Percentiles rank a stretch among this genome's conserved stretches.
Conservation (phyloP, 2,329 filamentous ascomycete genomes). For the Orbilia ellipsospora region DNA sequence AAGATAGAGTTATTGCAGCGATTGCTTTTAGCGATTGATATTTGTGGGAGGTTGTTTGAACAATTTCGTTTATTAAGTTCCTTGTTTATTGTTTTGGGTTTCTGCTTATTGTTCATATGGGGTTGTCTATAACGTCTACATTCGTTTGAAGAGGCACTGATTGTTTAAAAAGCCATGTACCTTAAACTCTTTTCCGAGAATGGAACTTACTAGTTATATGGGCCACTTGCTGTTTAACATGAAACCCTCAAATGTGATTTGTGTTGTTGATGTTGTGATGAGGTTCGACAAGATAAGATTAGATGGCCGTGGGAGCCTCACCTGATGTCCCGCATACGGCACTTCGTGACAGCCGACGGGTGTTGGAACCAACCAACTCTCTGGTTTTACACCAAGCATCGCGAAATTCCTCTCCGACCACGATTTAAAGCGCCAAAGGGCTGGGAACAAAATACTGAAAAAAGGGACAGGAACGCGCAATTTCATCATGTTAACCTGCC, state of each 20-base stretch:
- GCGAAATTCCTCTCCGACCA: constrained; percentile 2
- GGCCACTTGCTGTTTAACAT: not conserved
- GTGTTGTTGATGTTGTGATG: constrained; percentile 46
- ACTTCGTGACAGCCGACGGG: constrained; percentile 10
- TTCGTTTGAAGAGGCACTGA: constrained; percentile 35
- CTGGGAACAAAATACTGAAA: not conserved
- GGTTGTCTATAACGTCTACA: not conserved
- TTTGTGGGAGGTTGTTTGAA: constrained; percentile 21
- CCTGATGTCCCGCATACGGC: constrained; percentile 25
- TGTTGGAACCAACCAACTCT: constrained; percentile 22
- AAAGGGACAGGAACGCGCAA: constrained; percentile 5
- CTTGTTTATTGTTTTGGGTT: not conserved
- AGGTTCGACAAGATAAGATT: constrained; percentile 52
- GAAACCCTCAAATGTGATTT: not conserved
- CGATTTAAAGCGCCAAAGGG: constrained; percentile 1
- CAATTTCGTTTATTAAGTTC: not conserved
- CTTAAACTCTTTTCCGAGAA: constrained; percentile 1
- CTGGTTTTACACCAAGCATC: constrained; percentile 7
- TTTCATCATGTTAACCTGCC: constrained; percentile 37
- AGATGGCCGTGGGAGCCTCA: constrained; percentile 23
- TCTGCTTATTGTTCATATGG: constrained; percentile 6
- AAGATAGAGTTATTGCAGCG: no score
- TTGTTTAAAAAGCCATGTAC: constrained; percentile 36
- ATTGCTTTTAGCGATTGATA: no score
- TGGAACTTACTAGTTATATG: constrained; percentile 7